A percentile compares a stretch with the other conserved stretches of the same genome.
These are phyloP conservation scores for Colletotrichum orbiculare DNA, from an alignment of 2,329 filamentous ascomycete species.

Conservation along the genomic window DNA sequence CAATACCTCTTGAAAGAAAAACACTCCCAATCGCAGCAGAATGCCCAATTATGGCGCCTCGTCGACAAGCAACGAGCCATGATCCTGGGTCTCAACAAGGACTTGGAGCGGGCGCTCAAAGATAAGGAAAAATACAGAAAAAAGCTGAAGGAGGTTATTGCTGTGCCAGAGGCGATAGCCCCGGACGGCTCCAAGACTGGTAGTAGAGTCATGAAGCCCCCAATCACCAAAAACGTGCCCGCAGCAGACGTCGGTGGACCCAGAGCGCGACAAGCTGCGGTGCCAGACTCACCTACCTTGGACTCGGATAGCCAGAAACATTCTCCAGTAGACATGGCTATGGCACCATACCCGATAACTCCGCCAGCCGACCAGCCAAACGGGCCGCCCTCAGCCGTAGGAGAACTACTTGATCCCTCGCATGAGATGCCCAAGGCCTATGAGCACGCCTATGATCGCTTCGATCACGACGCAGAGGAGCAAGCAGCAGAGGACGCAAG, in stretches of 20 bases:
- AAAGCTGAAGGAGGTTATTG: slow-evolving; percentile 82
- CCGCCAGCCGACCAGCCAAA: slow-evolving; percentile 66
- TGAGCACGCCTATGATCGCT: slow-evolving; percentile 68
- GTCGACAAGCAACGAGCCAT: slow-evolving; percentile 97
- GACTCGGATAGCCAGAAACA: slow-evolving; percentile 63
- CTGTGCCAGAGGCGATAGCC: slow-evolving; percentile 49
- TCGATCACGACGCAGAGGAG: slow-evolving; percentile 66
- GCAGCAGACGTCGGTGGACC: slow-evolving; percentile 43
- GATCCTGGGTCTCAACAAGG: slow-evolving; percentile 93
- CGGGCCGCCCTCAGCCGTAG: slow-evolving; percentile 55
- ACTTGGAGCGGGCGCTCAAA: slow-evolving; percentile 88
- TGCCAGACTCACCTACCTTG: slow-evolving; percentile 60
- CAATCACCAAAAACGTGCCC: slow-evolving; percentile 39
- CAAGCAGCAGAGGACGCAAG: slow-evolving; percentile 57
- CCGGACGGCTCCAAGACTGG: slow-evolving; percentile 39
- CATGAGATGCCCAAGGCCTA: slow-evolving; percentile 70
- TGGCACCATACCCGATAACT: slow-evolving; percentile 74
- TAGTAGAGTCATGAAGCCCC: slow-evolving; percentile 32
- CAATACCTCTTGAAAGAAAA: slow-evolving; percentile 92
- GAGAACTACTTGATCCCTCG: slow-evolving; percentile 65
- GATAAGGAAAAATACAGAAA: slow-evolving; percentile 95
- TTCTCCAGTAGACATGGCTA: slow-evolving; percentile 68
- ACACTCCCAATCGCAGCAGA: slow-evolving; percentile 87
- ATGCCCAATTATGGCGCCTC: slow-evolving; percentile 91
- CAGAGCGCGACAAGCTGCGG: slow-evolving; percentile 46